These are phyloP conservation scores for Taxillus chinensis DNA, from an alignment of 164 flowering plant genomes.

Conservation along the genomic window DNA sequence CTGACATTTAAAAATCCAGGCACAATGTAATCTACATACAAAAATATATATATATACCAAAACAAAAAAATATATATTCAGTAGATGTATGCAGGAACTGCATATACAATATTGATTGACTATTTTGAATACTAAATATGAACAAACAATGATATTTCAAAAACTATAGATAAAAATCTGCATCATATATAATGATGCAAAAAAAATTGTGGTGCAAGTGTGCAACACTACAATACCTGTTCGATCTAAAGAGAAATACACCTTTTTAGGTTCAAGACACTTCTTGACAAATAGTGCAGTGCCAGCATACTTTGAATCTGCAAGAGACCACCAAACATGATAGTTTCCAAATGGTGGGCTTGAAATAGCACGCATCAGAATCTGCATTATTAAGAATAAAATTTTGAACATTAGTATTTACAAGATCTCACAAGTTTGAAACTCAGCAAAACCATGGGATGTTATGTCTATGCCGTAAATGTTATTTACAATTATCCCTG, in stretches of 20 bases:
- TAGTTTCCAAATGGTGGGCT: conserved; percentile 72
- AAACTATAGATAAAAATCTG: too few relatives aligned
- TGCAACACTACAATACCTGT: conserved; percentile 34
- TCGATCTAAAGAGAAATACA: conserved; percentile 65
- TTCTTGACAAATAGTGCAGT: conserved; percentile 83
- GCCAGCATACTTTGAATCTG: conserved; percentile 91
- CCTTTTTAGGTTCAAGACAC: conserved; percentile 60
- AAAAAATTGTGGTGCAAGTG: not conserved
- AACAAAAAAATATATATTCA: not conserved
- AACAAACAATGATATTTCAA: too few relatives aligned
- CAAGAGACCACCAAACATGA: conserved; percentile 94
- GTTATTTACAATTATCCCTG: too few relatives aligned
- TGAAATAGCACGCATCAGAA: conserved; percentile 79
- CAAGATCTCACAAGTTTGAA: not conserved
- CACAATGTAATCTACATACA: not conserved
- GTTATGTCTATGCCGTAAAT: not conserved
- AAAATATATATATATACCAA: not conserved
- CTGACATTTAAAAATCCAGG: too few relatives aligned
- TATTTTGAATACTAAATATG: too few relatives aligned
- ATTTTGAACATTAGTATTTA: not conserved
- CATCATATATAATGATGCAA: not conserved
- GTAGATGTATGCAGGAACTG: not conserved
- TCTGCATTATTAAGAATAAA: conserved; percentile 32
- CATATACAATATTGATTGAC: not conserved
- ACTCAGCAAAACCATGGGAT: not conserved